These are phyloP conservation scores for Microascus cirrosus DNA, from an alignment of 2,329 filamentous ascomycete genomes.

Conservation along the genomic window DNA sequence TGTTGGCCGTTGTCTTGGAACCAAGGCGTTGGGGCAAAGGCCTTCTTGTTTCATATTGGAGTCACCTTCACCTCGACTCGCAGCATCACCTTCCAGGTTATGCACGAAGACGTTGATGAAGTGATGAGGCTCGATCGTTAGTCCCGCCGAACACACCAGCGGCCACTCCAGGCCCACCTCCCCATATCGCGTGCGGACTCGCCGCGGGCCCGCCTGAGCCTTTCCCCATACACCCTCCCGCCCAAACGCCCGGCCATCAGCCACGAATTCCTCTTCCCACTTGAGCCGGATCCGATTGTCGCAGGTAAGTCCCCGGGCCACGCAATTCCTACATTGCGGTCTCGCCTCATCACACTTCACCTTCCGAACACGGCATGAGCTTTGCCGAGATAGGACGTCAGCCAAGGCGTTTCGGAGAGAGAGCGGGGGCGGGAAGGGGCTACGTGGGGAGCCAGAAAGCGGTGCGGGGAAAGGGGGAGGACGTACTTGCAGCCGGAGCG, in stretches of 20 bases:
- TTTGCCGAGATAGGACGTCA: slow-evolving; percentile 2
- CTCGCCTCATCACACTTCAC: slow-evolving; percentile 8
- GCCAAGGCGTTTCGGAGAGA: not conserved
- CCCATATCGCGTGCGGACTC: not conserved
- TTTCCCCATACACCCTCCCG: slow-evolving; percentile 6
- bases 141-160: not conserved
- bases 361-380: slow-evolving; percentile 6
- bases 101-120: slow-evolving; percentile 2
- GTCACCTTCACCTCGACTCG: not conserved
- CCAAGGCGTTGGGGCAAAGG: too few relatives aligned
- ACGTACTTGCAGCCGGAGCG: slow-evolving; percentile 6
- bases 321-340: slow-evolving; percentile 4
- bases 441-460: not conserved
- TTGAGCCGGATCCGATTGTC: slow-evolving; percentile 4
- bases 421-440: not conserved
- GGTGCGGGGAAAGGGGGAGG: not conserved
- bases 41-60: not conserved
- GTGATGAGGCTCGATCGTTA: not conserved
- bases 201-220: not conserved
- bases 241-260: slow-evolving; percentile 5
- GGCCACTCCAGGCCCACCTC: not conserved
- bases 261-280: slow-evolving; percentile 5
- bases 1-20: not conserved
- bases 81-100: not conserved
- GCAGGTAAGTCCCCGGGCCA: slow-evolving; percentile 1